A percentile compares a stretch with the other conserved stretches of the same genome.
Evolutionary conservation across 2,329 filamentous ascomycete species (phyloP).

Genomic region (Fusarium euwallaceae): DNA sequence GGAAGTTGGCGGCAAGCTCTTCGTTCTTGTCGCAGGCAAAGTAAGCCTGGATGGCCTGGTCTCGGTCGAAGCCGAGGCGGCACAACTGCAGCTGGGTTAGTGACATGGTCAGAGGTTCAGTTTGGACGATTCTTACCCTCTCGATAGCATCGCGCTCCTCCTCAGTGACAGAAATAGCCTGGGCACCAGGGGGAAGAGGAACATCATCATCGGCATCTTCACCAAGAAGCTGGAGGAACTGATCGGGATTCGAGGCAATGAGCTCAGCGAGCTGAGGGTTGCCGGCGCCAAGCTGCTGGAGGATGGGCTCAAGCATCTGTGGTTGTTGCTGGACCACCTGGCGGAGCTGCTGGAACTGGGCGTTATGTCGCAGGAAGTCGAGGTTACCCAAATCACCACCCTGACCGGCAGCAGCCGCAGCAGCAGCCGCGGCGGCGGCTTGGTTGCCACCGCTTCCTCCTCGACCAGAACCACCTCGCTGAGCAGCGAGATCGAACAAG

Average conservation of each 20-base stretch:
- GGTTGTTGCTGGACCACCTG: conserved; percentile 98
- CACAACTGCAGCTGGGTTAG: conserved; percentile 74
- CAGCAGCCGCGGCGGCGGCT: conserved; percentile 58
- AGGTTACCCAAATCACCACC: conserved; percentile 79
- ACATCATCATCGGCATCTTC: conserved; percentile 90
- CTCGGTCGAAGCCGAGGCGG: conserved; percentile 91
- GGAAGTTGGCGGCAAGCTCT: conserved; percentile 96
- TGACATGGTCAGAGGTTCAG: conserved; percentile 47
- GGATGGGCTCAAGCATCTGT: conserved; percentile 97
- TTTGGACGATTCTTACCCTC: conserved; percentile 69
- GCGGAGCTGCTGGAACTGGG: conserved; percentile 97
- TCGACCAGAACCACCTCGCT: conserved; percentile 68
- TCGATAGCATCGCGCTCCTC: conserved; percentile 98
- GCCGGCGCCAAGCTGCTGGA: conserved; percentile 94
- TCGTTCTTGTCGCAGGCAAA: conserved; percentile 99
- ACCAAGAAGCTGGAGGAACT: conserved; percentile 90
- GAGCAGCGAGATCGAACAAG: conserved; percentile 92
- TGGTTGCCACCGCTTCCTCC: conserved; percentile 58
- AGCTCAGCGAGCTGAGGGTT: conserved; percentile 95
- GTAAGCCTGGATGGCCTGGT: conserved; percentile 96
- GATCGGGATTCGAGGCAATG: conserved; percentile 91
- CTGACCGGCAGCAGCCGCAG: conserved; percentile 64
- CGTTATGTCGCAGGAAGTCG: conserved; percentile 94
- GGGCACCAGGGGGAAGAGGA: conserved; percentile 86
- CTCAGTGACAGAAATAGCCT: conserved; percentile 91